A percentile compares a stretch with the other conserved stretches of the same genome.
Conservation (phyloP, 805 yeast genomes). For the Sungouiozyma intestinalis region DNA sequence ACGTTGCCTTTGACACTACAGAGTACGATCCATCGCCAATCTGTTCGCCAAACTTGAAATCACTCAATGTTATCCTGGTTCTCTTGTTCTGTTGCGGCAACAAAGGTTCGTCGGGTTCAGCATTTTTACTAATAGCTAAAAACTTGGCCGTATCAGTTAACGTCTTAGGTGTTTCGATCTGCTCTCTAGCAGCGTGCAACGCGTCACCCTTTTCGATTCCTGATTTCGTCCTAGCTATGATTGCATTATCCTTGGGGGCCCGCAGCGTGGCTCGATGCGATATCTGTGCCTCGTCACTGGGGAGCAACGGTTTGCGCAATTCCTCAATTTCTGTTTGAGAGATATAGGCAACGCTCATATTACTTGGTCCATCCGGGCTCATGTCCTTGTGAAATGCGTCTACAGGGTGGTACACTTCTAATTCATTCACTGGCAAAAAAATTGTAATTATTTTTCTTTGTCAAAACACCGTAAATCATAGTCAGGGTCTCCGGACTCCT, state of each 20-base stretch:
- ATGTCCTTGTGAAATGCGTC: no score
- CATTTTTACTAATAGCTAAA: not conserved
- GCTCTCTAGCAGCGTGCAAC: not conserved
- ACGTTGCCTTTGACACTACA: slow-evolving; percentile 78
- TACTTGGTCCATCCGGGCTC: not conserved
- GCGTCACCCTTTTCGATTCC: not conserved
- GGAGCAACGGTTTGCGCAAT: not conserved
- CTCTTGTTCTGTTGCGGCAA: not conserved
- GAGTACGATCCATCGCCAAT: slow-evolving; percentile 96
- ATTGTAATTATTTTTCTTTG: not conserved
- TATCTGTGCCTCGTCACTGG: not conserved
- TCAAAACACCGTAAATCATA: not conserved
- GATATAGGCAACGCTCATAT: not conserved
- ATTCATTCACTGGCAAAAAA: not conserved
- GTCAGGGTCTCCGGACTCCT: not conserved
- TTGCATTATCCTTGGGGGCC: not conserved
- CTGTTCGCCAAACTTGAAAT: slow-evolving; percentile 77
- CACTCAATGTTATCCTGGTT: slow-evolving; percentile 23
- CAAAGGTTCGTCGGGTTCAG: not conserved
- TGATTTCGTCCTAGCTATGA: not conserved
- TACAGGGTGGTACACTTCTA: no score
- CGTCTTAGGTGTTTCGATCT: not conserved
- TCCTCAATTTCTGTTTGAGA: not conserved
- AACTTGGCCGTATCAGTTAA: not conserved
- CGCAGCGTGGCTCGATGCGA: not conserved